These are phyloP conservation scores for Pleurotus sapidus DNA, from an alignment of 768 basidiomycete species.

Conservation along the genomic window DNA sequence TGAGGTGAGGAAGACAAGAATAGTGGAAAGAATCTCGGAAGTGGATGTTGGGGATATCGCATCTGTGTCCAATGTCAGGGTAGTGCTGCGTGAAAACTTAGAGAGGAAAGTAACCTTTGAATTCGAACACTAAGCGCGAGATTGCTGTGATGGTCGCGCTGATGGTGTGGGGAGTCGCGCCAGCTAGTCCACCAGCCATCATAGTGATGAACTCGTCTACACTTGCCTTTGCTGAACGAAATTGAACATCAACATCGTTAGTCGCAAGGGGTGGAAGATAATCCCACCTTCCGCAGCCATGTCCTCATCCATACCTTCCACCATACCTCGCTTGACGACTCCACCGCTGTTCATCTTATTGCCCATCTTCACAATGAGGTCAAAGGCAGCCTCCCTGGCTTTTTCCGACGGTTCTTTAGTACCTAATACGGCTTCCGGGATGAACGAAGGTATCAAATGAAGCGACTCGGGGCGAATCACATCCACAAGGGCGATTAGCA, in stretches of 20 bases:
- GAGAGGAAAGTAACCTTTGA: slow-evolving; percentile 61
- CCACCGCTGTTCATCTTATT: slow-evolving; percentile 89
- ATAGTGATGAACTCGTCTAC: slow-evolving; percentile 95
- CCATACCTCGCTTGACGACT: slow-evolving; percentile 67
- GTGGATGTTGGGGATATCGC: slow-evolving; percentile 69
- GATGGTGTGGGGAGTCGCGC: slow-evolving; percentile 95
- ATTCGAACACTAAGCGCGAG: slow-evolving; percentile 93
- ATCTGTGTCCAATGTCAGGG: slow-evolving; percentile 38
- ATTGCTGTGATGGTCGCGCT: slow-evolving; percentile 95
- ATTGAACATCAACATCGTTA: slow-evolving; percentile 7
- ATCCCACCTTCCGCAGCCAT: slow-evolving; percentile 44
- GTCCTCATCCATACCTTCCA: slow-evolving; percentile 85
- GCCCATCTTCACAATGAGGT: slow-evolving; percentile 88
- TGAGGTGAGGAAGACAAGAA: slow-evolving; percentile 88
- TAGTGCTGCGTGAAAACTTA: background rate
- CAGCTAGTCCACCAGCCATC: slow-evolving; percentile 92
- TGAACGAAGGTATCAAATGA: slow-evolving; percentile 82
- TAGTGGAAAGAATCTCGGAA: slow-evolving; percentile 81
- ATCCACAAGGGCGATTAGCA: slow-evolving; percentile 69
- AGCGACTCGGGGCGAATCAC: slow-evolving; percentile 66
- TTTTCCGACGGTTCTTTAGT: slow-evolving; percentile 98
- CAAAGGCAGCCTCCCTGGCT: slow-evolving; percentile 85
- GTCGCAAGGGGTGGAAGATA: slow-evolving; percentile 16
- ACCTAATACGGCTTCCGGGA: slow-evolving; percentile 92
- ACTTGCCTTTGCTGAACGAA: slow-evolving; percentile 53